Conservation (phyloP, 805 yeast species). For the Saccharomycopsis sp. region DNA sequence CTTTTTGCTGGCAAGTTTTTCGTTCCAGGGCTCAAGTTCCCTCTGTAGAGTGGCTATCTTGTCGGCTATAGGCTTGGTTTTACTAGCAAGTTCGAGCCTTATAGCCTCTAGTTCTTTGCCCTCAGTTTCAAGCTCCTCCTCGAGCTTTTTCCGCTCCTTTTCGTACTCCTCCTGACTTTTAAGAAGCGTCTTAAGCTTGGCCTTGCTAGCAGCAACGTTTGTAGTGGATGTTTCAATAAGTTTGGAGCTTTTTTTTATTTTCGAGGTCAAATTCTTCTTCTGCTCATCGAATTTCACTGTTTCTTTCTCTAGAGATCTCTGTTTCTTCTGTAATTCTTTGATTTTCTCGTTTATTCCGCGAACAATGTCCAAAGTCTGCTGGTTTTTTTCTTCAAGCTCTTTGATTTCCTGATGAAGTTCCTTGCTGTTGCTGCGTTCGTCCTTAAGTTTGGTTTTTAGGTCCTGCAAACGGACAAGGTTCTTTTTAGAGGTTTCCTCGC, state of each 20-base stretch:
- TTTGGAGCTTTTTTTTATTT: conserved; percentile 54
- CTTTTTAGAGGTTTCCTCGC: conserved; percentile 34
- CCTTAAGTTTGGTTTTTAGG: conserved; percentile 35
- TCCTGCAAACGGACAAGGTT: conserved; percentile 34
- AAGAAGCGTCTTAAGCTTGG: conserved; percentile 40
- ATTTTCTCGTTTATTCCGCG: conserved; percentile 23
- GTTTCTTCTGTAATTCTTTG: conserved; percentile 27
- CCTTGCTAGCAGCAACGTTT: conserved; percentile 38
- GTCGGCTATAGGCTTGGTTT: conserved; percentile 61
- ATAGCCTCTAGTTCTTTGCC: conserved; percentile 53
- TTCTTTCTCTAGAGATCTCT: conserved; percentile 23
- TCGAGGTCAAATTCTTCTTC: conserved; percentile 54
- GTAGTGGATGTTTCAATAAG: conserved; percentile 42
- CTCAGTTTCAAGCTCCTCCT: conserved; percentile 43
- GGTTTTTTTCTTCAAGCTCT: conserved; percentile 26
- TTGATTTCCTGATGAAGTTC: conserved; percentile 35
- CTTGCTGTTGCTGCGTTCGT: conserved; percentile 37
- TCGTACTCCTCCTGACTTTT: conserved; percentile 39
- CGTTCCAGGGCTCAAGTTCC: conserved; percentile 78
- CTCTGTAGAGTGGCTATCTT: conserved; percentile 59
- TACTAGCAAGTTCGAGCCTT: conserved; percentile 58
- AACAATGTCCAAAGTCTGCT: conserved; percentile 26
- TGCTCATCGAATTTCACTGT: conserved; percentile 54
- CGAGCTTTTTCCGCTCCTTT: conserved; percentile 40
- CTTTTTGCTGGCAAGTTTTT: conserved; percentile 53